Conservation (phyloP, 2,329 filamentous ascomycete species). For the Trichoderma arundinaceum region DNA sequence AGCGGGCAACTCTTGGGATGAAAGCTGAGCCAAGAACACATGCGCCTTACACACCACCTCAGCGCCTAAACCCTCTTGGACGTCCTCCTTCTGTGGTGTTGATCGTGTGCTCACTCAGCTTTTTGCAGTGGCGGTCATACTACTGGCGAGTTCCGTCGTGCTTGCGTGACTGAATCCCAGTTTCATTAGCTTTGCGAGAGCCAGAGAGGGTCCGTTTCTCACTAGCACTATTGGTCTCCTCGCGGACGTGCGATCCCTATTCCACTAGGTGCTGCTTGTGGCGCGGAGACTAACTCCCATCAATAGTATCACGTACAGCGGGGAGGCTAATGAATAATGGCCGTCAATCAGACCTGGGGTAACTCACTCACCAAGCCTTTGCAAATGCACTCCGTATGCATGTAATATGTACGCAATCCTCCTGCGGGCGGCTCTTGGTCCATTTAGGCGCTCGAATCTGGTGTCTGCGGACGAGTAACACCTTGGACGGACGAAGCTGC, state of each 20-base stretch:
- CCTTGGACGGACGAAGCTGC: neutral
- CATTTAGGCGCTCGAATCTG: neutral
- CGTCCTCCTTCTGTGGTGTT: neutral
- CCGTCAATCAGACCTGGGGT: slow-evolving; percentile 2
- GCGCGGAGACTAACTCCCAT: neutral
- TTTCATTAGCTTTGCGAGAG: neutral
- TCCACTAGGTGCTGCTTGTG: neutral
- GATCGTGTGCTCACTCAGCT: slow-evolving; percentile 20
- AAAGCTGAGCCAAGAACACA: neutral
- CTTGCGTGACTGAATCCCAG: neutral
- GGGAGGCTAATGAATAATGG: slow-evolving; percentile 7
- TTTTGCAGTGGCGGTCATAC: neutral
- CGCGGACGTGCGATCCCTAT: neutral
- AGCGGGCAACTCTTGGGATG: slow-evolving; percentile 8
- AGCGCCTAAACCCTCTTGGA: neutral
- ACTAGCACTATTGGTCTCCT: slow-evolving; percentile 7
- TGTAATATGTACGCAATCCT: slow-evolving; percentile 15
- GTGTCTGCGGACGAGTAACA: neutral
- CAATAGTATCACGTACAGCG: neutral
- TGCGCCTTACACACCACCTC: neutral
- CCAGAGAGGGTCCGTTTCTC: neutral
- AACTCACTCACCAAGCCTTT: neutral
- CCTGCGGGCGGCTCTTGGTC: slow-evolving; percentile 17
- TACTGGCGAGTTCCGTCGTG: neutral
- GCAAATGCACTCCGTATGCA: slow-evolving; percentile 16